Evolutionary conservation across 2,329 filamentous ascomycete species (phyloP).

Genomic region (Colletotrichum siamense): DNA sequence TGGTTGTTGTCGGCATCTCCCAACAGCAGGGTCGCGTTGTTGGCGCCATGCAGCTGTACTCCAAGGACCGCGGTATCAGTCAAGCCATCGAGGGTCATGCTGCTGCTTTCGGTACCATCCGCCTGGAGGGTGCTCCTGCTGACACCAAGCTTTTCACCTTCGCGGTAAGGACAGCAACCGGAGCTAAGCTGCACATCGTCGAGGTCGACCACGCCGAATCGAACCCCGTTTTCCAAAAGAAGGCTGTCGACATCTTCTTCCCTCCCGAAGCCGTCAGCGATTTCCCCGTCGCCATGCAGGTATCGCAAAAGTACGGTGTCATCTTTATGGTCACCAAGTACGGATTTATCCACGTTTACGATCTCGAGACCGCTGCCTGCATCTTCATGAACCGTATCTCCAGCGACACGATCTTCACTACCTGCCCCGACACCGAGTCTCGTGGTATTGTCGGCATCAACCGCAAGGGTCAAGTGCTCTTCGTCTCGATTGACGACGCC

Average conservation of each 20-base stretch:
- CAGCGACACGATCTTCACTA: constrained; percentile 98
- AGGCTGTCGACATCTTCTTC: constrained; percentile 97
- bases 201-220: constrained; percentile 93
- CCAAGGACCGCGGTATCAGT: constrained; percentile 93
- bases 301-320: constrained; percentile 95
- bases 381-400: constrained; percentile 99
- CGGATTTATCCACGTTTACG: constrained; percentile 98
- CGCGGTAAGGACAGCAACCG: constrained; percentile 85
- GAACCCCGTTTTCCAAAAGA: constrained; percentile 92
- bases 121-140: constrained; percentile 85
- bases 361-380: constrained; percentile 91
- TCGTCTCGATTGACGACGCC: constrained; percentile 90
- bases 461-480: constrained; percentile 94
- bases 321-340: constrained; percentile 99
- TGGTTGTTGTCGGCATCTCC: constrained; percentile 95
- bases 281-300: constrained; percentile 97
- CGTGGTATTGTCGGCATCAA: constrained; percentile 94
- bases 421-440: constrained; percentile 81
- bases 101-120: constrained; percentile 88
- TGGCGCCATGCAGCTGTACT: constrained; percentile 96
- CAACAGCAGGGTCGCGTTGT: constrained; percentile 92
- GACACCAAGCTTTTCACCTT: constrained; percentile 98
- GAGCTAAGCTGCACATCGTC: constrained; percentile 95
- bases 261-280: constrained; percentile 94
- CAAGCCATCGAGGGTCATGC: constrained; percentile 98